phyloP scores from a whole-genome alignment of 805 yeast species.

The Candida montana region DNA sequence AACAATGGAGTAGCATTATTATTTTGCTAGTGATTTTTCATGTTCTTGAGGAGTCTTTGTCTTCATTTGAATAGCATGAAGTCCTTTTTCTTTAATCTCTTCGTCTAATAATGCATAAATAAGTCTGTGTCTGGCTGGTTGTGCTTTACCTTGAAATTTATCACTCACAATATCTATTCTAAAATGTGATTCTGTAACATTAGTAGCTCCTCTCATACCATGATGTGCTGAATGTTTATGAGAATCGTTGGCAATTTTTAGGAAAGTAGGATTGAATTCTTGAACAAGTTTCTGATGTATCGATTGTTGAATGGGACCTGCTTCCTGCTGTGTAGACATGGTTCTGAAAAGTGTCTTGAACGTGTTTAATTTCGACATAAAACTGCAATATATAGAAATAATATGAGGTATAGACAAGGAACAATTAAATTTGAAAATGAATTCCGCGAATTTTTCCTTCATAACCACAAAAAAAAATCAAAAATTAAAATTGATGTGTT shows the following conservation, averaged over 20 bases:
- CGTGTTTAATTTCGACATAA: background rate
- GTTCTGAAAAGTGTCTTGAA: conserved; percentile 12
- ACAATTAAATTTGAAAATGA: background rate
- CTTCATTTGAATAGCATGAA: conserved; percentile 84
- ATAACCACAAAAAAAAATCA: background rate
- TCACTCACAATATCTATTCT: conserved; percentile 68
- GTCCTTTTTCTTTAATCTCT: conserved; percentile 64
- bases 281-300: conserved; percentile 19
- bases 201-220: conserved; percentile 68
- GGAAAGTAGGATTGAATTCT: conserved; percentile 35
- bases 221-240: conserved; percentile 85
- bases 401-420: too few species aligned
- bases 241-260: conserved; percentile 71
- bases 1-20: background rate
- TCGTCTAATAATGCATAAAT: conserved; percentile 65
- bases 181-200: conserved; percentile 78
- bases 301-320: conserved; percentile 22
- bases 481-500: background rate
- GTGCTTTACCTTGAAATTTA: conserved; percentile 54
- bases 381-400: too few species aligned
- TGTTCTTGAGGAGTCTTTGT: conserved; percentile 68
- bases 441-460: background rate
- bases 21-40: background rate
- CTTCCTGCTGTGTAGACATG: conserved; percentile 18
- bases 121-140: conserved; percentile 74